phyloP scores from a whole-genome alignment of 768 basidiomycete species.

The Lactarius hengduanensis region DNA sequence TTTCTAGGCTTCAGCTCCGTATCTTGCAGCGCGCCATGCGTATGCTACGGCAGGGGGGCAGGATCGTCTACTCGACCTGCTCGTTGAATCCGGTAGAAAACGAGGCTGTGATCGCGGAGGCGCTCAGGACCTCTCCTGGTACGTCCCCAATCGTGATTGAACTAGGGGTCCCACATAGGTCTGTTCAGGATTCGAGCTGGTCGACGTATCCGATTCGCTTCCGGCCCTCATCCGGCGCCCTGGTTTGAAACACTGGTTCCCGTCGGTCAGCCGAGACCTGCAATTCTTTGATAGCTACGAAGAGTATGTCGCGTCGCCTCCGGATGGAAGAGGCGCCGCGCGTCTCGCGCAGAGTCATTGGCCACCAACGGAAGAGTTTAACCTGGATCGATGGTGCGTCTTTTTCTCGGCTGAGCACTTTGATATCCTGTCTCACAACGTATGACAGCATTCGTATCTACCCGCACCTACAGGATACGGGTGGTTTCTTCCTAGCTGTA shows the following conservation, averaged over 20 bases:
- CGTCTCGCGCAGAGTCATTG: constrained; percentile 76
- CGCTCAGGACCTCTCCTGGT: constrained; percentile 72
- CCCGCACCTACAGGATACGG: constrained; percentile 94
- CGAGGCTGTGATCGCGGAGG: constrained; percentile 90
- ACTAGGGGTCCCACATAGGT: background rate
- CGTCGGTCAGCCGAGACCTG: constrained; percentile 57
- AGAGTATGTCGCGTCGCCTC: constrained; percentile 52
- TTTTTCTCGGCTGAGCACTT: background rate
- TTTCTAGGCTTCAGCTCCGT: constrained; percentile 79
- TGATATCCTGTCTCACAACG: background rate
- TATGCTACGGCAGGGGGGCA: constrained; percentile 79
- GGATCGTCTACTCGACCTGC: constrained; percentile 97
- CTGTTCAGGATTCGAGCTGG: constrained; percentile 63
- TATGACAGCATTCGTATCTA: constrained; percentile 78
- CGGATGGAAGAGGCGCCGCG: constrained; percentile 50
- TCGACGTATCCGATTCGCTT: constrained; percentile 72
- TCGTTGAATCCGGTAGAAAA: constrained; percentile 97
- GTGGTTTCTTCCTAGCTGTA: constrained; percentile 97
- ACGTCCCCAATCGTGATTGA: constrained; percentile 24
- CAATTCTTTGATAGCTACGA: constrained; percentile 59
- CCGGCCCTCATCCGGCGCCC: constrained; percentile 72
- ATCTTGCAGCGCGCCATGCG: constrained; percentile 93
- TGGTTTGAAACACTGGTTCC: constrained; percentile 77
- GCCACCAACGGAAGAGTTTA: constrained; percentile 62
- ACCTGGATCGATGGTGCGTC: constrained; percentile 71